Evolutionary conservation across 2,329 filamentous ascomycete species (phyloP).

Genomic region (Fusarium veterinarium): DNA sequence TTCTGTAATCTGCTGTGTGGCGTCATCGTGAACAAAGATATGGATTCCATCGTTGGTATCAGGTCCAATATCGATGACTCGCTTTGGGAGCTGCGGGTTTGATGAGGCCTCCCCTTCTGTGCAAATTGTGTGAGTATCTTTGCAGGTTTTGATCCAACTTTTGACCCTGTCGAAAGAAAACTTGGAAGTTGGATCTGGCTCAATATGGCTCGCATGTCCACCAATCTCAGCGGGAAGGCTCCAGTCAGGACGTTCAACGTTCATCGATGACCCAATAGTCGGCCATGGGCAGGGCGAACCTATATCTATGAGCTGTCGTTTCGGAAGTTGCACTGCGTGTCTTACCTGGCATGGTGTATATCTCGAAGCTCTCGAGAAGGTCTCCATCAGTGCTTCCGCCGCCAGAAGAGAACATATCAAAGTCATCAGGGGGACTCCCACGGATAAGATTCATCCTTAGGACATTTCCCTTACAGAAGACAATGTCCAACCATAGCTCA

Average conservation of each 20-base stretch:
- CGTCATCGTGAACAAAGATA: slow-evolving; percentile 27
- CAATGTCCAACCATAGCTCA: slow-evolving; percentile 15
- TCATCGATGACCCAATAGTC: slow-evolving; percentile 31
- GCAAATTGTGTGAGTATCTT: slow-evolving; percentile 23
- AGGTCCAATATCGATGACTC: slow-evolving; percentile 35
- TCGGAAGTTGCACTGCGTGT: accelerated
- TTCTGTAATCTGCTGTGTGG: not conserved
- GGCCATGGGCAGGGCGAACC: slow-evolving; percentile 33
- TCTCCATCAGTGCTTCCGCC: not conserved
- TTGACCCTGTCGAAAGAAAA: slow-evolving; percentile 27
- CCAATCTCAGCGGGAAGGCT: slow-evolving; percentile 10
- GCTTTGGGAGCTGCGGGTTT: slow-evolving; percentile 25
- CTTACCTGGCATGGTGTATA: slow-evolving; percentile 37
- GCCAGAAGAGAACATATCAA: slow-evolving; percentile 25
- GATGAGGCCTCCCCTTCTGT: slow-evolving; percentile 16
- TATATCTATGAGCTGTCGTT: not conserved
- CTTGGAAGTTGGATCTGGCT: slow-evolving; percentile 20
- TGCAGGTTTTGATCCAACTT: slow-evolving; percentile 33
- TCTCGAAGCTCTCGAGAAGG: slow-evolving; percentile 17
- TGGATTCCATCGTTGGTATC: slow-evolving; percentile 30
- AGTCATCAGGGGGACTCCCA: slow-evolving; percentile 20
- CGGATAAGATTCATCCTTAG: slow-evolving; percentile 2
- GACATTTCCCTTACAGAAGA: slow-evolving; percentile 35
- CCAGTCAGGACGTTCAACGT: slow-evolving; percentile 9
- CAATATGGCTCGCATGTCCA: slow-evolving; percentile 25